Conservation (phyloP, 768 basidiomycete species). For the Favolaschia claudopus region DNA sequence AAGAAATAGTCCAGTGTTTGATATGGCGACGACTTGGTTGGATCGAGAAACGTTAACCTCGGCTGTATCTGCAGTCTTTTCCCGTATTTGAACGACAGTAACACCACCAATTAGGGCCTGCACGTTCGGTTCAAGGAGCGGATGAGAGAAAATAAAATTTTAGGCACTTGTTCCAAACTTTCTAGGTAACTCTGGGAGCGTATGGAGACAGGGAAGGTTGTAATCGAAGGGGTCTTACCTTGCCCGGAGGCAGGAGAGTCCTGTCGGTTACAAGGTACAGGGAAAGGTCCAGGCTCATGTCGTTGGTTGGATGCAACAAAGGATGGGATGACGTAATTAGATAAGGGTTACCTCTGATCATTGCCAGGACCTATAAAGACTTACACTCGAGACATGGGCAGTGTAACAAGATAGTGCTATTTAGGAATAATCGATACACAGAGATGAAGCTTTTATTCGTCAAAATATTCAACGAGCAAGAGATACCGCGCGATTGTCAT, state of each 20-base stretch:
- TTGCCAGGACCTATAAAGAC: too few relatives aligned
- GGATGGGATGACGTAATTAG: too few relatives aligned
- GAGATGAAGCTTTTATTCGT: too few relatives aligned
- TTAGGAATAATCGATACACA: too few relatives aligned
- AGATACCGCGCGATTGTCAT: constrained; percentile 10
- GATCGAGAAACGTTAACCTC: constrained; percentile 60
- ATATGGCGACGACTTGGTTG: not conserved
- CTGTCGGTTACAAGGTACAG: constrained; percentile 91
- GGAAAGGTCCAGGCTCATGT: constrained; percentile 62
- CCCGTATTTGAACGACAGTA: constrained; percentile 88
- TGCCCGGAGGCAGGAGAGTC: constrained; percentile 75
- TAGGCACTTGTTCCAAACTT: constrained; percentile 73
- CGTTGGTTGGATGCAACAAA: too few relatives aligned
- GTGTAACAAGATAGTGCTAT: too few relatives aligned
- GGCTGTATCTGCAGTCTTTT: constrained; percentile 82
- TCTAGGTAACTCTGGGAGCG: constrained; percentile 66
- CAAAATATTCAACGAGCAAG: not conserved
- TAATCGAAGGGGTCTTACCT: constrained; percentile 50
- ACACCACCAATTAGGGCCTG: constrained; percentile 88
- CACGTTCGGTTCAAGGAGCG: not conserved
- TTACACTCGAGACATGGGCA: too few relatives aligned
- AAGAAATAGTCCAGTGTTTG: not conserved
- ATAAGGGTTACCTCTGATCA: too few relatives aligned
- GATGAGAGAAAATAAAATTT: constrained; percentile 2
- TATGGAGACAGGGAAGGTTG: not conserved